Percentiles rank a stretch among this genome's conserved stretches.
phyloP scores from a whole-genome alignment of 225 moss, liverwort and hornwort genomes.

The Pseudisothecium myosuroides region DNA sequence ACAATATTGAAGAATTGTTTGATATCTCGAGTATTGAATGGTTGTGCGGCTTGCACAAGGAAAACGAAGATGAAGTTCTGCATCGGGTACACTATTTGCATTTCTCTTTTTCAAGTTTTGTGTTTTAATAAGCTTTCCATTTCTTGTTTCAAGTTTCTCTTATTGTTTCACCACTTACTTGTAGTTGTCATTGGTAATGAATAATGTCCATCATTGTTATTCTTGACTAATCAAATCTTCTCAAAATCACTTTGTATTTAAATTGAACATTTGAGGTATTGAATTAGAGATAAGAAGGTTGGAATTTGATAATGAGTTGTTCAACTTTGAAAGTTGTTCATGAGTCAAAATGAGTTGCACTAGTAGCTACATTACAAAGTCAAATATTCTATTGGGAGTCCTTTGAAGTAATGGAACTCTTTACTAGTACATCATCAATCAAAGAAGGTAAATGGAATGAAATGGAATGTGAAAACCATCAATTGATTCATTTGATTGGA shows the following conservation, averaged over 20 bases:
- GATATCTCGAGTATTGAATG: too few relatives aligned
- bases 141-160: neutral
- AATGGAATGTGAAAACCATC: neutral
- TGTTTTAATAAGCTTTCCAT: neutral
- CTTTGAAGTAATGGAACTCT: neutral
- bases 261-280: neutral
- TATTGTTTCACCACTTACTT: neutral
- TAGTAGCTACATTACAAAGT: neutral
- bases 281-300: too few relatives aligned
- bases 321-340: neutral
- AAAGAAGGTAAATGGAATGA: neutral
- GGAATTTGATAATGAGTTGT: neutral
- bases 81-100: accelerated
- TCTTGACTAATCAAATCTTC: neutral
- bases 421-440: accelerated
- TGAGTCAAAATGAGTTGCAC: neutral
- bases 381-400: neutral
- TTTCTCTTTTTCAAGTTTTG: neutral
- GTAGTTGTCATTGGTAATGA: neutral
- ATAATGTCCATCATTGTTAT: accelerated
- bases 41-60: accelerated
- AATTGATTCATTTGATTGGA: accelerated
- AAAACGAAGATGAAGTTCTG: neutral
- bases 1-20: too few relatives aligned
- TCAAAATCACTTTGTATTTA: accelerated